These are phyloP conservation scores for Ulota crispa DNA, from an alignment of 225 moss, liverwort and hornwort genomes.

Conservation along the genomic window DNA sequence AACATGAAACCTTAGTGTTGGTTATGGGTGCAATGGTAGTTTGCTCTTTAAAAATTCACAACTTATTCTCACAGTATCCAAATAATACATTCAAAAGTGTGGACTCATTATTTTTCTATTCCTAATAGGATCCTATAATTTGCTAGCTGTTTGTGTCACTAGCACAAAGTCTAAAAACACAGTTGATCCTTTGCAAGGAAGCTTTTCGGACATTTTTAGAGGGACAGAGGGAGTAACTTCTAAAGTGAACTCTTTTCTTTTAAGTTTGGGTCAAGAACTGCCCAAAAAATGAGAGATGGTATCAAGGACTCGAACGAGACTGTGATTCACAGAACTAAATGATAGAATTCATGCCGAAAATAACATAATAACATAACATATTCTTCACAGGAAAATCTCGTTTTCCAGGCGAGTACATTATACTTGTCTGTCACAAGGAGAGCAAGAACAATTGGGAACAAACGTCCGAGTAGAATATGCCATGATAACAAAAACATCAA, in stretches of 20 bases:
- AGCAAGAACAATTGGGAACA: background rate
- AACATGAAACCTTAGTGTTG: no score
- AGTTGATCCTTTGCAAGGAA: no score
- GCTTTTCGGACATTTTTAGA: no score
- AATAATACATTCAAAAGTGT: no score
- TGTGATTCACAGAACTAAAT: background rate
- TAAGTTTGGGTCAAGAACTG: background rate
- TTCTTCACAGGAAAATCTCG: background rate
- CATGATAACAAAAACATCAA: constrained; percentile 13
- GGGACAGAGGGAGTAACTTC: background rate
- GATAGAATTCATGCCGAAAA: background rate
- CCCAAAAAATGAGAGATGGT: background rate
- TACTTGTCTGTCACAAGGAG: background rate
- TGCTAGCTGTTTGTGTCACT: no score
- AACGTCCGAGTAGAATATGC: background rate
- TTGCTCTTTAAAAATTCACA: no score
- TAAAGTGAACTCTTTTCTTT: background rate
- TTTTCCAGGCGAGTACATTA: constrained; percentile 9
- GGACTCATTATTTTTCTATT: no score
- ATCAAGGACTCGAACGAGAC: background rate
- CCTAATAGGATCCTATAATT: no score
- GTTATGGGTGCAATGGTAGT: no score
- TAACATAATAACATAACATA: background rate
- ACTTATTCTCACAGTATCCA: no score
- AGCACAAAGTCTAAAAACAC: no score